phyloP scores from a whole-genome alignment of 768 basidiomycete genomes.

The Tephrocybe rancida region DNA sequence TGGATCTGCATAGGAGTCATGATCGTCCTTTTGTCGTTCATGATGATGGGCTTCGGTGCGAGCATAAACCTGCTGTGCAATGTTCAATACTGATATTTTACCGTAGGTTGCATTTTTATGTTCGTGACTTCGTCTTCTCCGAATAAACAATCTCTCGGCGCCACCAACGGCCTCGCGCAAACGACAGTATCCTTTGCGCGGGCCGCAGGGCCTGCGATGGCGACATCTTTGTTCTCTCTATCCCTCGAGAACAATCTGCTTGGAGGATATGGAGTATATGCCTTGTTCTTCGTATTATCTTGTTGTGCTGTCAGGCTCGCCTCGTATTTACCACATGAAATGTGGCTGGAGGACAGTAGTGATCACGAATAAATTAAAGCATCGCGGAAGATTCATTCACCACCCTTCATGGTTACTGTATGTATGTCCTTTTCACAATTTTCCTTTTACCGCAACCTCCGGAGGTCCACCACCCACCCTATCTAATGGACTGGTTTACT shows the following conservation, averaged over 20 bases:
- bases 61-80: constrained; percentile 15
- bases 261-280: constrained; percentile 49
- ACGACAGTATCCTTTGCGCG: constrained; percentile 45
- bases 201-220: constrained; percentile 48
- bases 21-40: constrained; percentile 29
- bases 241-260: constrained; percentile 49
- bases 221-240: constrained; percentile 53
- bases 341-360: neutral
- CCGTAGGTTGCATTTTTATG: constrained; percentile 48
- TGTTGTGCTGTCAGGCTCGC: constrained; percentile 33
- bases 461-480: too few species aligned
- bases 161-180: constrained; percentile 51
- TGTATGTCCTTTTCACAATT: too few species aligned
- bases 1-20: constrained; percentile 36
- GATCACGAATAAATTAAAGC: constrained; percentile 17
- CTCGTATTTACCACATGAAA: constrained; percentile 30
- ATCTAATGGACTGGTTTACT: too few species aligned
- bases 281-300: constrained; percentile 33
- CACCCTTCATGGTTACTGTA: too few species aligned
- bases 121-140: constrained; percentile 53
- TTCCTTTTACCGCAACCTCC: too few species aligned
- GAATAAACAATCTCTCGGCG: constrained; percentile 48
- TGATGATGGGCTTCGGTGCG: constrained; percentile 42
- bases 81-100: neutral
- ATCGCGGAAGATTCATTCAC: too few species aligned